A percentile compares a stretch with the other conserved stretches of the same genome.
These are phyloP conservation scores for Bidens hawaiensis DNA, from an alignment of 140 eudicot genomes.

Conservation along the genomic window DNA sequence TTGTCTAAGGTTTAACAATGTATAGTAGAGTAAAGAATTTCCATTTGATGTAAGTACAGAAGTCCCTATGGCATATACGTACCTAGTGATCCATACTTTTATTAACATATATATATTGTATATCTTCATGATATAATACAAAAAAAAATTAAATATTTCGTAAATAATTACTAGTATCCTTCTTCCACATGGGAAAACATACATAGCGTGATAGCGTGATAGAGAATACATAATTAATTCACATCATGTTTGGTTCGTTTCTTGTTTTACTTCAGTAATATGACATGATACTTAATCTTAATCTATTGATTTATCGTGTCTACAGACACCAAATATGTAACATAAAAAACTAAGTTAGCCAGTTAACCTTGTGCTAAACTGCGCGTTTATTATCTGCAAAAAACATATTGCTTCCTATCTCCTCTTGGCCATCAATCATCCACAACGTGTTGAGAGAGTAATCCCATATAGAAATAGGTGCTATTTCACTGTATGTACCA, in stretches of 20 bases:
- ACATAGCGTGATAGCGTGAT: not conserved
- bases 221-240: not conserved
- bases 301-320: not conserved
- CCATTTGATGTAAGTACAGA: too few species aligned
- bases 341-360: slow-evolving; percentile 21
- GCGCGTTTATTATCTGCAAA: slow-evolving; percentile 41
- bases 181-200: not conserved
- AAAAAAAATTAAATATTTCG: not conserved
- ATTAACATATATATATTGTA: too few species aligned
- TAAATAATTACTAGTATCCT: not conserved
- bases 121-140: too few species aligned
- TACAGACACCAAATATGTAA: slow-evolving; percentile 16
- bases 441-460: slow-evolving; percentile 49
- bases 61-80: too few species aligned
- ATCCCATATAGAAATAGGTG: slow-evolving; percentile 57
- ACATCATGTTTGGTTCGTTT: not conserved
- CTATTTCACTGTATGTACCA: slow-evolving; percentile 27
- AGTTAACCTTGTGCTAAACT: slow-evolving; percentile 27
- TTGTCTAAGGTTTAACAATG: too few species aligned
- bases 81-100: too few species aligned
- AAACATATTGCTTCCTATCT: slow-evolving; percentile 28
- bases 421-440: slow-evolving; percentile 49
- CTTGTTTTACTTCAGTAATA: not conserved
- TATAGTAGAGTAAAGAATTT: too few species aligned
- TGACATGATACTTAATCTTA: not conserved